Evolutionary conservation across 2,329 filamentous ascomycete species (phyloP), one percentile per base, ranked within the genome.

Genomic region (Dactylellina cionopaga): DNA sequence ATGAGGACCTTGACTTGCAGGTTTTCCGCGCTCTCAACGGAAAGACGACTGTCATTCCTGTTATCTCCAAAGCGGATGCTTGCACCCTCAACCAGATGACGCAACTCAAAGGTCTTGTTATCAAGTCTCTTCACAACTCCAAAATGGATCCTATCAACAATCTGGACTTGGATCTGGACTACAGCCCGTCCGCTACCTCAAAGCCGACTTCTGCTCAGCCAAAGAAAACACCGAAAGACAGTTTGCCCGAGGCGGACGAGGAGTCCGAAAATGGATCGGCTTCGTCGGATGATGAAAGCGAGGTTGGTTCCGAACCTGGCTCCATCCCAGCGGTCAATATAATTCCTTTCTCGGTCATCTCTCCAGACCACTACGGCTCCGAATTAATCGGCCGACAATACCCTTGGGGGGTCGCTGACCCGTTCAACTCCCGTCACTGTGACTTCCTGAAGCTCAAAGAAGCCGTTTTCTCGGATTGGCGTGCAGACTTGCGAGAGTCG

Each of bases 61-160:
- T 99, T 68, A 94, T 99, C 78, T 91, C 92, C 79, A 99, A 99
- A 82, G 94, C 95, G 37, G 95, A 99, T 80, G 97, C 93, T 11
- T 90, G 98, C 77, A 98, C 95, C n/a, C 89, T 90, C 0, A 90
- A 91, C 58, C 95, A 99, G 81, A 98, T 98, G 95, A 85, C 87
- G 46, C 89, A 92, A 77, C 86, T 99, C 75, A 97, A 97, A 84
- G 92, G 90, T 81, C 89, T 90, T 10, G 93, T 99, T 31, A 96
- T 91, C 88, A 88, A 92, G 59, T 93, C 90, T 76, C 84, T 99
- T 74, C 94, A 95, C 82, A 88, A 88, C 78, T 89, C 92, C 11
- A 91, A 90, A 75, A 85, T 99, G 60, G 93, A 99, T 78, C 94
- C 94, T 1, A 83, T 99, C 24, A 92, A 96, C 79, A 88, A 91